Base-by-base conservation (phyloP, 805 yeast species). In the Barnettozyma vustinii region DNA sequence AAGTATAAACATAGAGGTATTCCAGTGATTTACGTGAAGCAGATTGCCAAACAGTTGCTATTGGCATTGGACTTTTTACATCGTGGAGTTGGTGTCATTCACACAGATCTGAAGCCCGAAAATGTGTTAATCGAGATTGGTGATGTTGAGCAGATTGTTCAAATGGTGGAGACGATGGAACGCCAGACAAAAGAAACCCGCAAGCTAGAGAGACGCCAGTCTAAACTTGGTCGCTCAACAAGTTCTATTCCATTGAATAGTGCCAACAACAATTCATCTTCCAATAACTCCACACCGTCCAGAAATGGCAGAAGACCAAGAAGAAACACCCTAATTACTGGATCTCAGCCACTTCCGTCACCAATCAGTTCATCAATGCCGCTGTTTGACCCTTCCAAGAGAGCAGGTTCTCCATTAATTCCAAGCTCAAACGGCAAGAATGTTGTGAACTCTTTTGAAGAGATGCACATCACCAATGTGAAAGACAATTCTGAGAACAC, bases 331-430 rank as follows among this genome's bases (percentile, higher is more conserved):
- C 68, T 90, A 21, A 84, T 90, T 44, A 87, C 95, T 0, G 96
- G 96, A 0, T 88, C 96, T 0, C 96, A 90, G 65, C 97, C 97
- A 2, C 70, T 90, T 49, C 96, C 97, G 4, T 85, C 96, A 0
- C 96, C 97, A 1, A 71, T 89, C 44, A 72, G 91, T 46, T 77
- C 92, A 1, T 33, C 51, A 19, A 23, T 48, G 12, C 51, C 45
- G 27, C 30, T 44, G 55, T 67, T 13, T 64, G 67, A 26, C 42
- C 53, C 16, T 52, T 53, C 43, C 56, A 65, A 20, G n/a, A 40
- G 39, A 65, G 67, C 19, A 56, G 51, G 45, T 37, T 37, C 37
- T 16, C 48, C 48, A 21, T 26, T 42, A n/a, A 21, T 37, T 5
- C 52, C 39, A 18, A n/a, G 25, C 37, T 21, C 43, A 30, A 39